Evolutionary conservation across 495 filamentous ascomycete genomes (phyloP).

Genomic region (Lasiosphaeria ovina): DNA sequence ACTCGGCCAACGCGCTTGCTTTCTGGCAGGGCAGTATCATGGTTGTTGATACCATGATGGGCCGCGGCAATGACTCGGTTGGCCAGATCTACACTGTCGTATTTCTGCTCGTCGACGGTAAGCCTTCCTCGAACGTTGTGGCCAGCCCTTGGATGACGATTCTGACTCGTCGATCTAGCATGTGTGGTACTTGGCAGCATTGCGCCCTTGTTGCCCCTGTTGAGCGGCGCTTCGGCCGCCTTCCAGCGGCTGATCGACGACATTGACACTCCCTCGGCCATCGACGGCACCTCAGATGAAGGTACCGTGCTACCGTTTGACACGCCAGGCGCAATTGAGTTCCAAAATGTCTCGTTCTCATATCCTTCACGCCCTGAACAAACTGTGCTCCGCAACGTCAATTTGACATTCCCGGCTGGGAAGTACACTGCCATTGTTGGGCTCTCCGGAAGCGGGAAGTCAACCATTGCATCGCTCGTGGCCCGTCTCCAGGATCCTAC

Average conservation of each 20-base stretch:
- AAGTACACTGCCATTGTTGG: constrained; percentile 78
- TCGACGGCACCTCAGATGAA: constrained; percentile 68
- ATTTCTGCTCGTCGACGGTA: constrained; percentile 32
- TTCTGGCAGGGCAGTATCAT: constrained; percentile 91
- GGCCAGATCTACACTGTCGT: constrained; percentile 32
- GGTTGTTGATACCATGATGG: constrained; percentile 60
- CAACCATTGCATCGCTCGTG: constrained; percentile 82
- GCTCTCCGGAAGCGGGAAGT: constrained; percentile 63
- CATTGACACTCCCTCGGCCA: constrained; percentile 77
- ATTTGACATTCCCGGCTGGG: constrained; percentile 72
- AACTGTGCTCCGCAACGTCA: constrained; percentile 75
- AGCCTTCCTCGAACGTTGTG: constrained; percentile 30
- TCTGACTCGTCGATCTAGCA: constrained; percentile 72
- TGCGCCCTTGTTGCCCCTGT: constrained; percentile 71
- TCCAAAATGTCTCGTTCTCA: constrained; percentile 78
- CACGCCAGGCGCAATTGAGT: constrained; percentile 70
- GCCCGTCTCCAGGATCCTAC: constrained; percentile 88
- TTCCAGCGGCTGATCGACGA: constrained; percentile 84
- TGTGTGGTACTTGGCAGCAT: constrained; percentile 74
- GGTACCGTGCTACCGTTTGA: constrained; percentile 62
- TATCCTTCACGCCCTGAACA: constrained; percentile 90
- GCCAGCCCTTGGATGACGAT: constrained; percentile 60
- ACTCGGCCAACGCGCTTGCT: constrained; percentile 81
- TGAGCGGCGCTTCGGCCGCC: constrained; percentile 70
- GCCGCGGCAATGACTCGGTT: constrained; percentile 21